Evolutionary conservation across 73 alveolate species (phyloP), one percentile per base, ranked within the genome.

Genomic region (Paramecium sonneborni): DNA sequence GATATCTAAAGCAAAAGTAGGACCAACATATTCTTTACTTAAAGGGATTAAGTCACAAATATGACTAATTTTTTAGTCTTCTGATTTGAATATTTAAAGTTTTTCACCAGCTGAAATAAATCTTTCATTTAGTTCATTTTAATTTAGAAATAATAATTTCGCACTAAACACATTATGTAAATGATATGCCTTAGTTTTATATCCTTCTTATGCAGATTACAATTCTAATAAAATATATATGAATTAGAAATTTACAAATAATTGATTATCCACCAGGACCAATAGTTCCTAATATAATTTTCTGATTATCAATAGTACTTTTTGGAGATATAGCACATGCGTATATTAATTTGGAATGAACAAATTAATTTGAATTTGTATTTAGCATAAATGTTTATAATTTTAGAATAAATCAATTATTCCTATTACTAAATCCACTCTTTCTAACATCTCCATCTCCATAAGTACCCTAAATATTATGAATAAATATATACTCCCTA

Each of bases 351-450:
- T 62, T 62, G 24, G 48, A 30, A 62, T 62, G 84, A 62, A 62
- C 46, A 62, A 30, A 57, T 62, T 62, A 26, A 62, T 62, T 62
- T 30, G 84, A 62, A 62, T 62, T 62, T 26, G 46, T 30, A 62
- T 26, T 32, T 32, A 62, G 39, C 43, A 62, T 62, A 52, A 52
- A 52, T 52, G 18, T 32, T 62, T 26, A 62, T 30, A 30, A 62
- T 62, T 62, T 62, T 30, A 23, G 48, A 62, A 62, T 62, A 62
- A 62, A 62, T 62, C 84, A 62, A 62, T 62, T 23, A 62, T 62
- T 62, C 84, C 84, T 62, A 62, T 62, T 62, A 46, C 84, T 62
- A 62, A 26, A 62, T 14, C 84, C 84, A 30, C 84, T 62, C 24
- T 62, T 62, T 62, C 84, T 62, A 3, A 62, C 44, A 62, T 62